A percentile compares a stretch with the other conserved stretches of the same genome.
phyloP scores from a whole-genome alignment of 176 grass and related monocot genomes.

The Phoenix dactylifera region DNA sequence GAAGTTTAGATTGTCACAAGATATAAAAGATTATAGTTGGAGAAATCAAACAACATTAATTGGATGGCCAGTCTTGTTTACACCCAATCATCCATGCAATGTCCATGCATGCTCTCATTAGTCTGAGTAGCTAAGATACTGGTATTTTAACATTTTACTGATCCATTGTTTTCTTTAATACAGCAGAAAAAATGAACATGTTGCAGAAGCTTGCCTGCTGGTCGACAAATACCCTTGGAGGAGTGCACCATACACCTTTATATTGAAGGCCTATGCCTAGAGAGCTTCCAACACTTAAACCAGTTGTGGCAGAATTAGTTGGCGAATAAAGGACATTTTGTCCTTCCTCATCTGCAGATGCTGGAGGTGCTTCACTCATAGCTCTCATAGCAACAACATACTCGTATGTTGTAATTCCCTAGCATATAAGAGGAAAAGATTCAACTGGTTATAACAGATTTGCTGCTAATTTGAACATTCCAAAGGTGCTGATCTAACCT shows the following conservation, averaged over 20 bases:
- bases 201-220: constrained; percentile 24
- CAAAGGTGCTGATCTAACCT: constrained; percentile 30
- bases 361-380: constrained; percentile 80
- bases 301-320: constrained; percentile 87
- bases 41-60: too few species aligned
- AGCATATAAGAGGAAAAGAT: constrained; percentile 13
- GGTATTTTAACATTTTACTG: too few species aligned
- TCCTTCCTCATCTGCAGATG: constrained; percentile 70
- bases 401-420: constrained; percentile 98
- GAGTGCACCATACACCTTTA: constrained; percentile 97
- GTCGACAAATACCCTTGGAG: constrained; percentile 96
- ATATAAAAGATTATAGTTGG: too few species aligned
- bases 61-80: too few species aligned
- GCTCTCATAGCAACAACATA: constrained; percentile 98
- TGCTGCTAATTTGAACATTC: too few species aligned
- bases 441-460: too few species aligned
- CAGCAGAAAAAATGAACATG: too few species aligned
- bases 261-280: constrained; percentile 59
- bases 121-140: too few species aligned
- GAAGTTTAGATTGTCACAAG: too few species aligned
- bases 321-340: constrained; percentile 81
- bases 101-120: too few species aligned
- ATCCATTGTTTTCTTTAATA: too few species aligned
- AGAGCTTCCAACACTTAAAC: constrained; percentile 88
- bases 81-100: too few species aligned